Base-by-base conservation (phyloP, 2,329 filamentous ascomycete species). In the Aschersonia sp. region DNA sequence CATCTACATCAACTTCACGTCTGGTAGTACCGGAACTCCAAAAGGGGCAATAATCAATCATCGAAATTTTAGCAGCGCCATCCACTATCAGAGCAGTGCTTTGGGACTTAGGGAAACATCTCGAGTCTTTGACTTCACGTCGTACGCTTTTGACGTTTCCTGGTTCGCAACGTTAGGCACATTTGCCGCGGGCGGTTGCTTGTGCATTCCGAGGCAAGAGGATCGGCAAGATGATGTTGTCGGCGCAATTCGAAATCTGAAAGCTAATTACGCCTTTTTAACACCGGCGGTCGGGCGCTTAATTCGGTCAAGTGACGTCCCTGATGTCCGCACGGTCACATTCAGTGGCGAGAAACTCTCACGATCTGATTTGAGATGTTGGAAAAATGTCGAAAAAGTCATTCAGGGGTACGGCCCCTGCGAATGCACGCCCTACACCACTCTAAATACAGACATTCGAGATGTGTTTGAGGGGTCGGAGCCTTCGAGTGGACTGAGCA, bases 181-280 rank as follows among this genome's bases (percentile, higher is more conserved):
- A 10, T 44, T 53, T 10, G 43, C 47, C 8, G 43, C 37, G 12
- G 51, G 51, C 35, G 51, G 44, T 33, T 53, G 51, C 45, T n/a
- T 51, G n/a, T 51, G 50, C 29, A 46, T 51, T 31, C 50, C 50
- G 1, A 72, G 69, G 1, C 72, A 76, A 22, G 64, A 68, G 29
- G 69, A 73, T 46, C 68, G 72, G 4, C 62, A 72, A 47, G 71
- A 74, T 49, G 62, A 70, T 49, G 53, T 71, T 9, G 63, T 63
- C 40, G 64, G 63, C 7, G 65, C 65, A 14, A 66, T 67, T 47
- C 58, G 60, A 29, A 59, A 57, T 42, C 61, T 64, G 56, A 55
- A 58, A 5, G 63, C 66, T 48, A 72, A 71, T 51, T 65, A 68
- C 58, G 65, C 64, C 5, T 60, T 65, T 44, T 66, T 73, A 59